Base-by-base conservation (phyloP, 2,329 filamentous ascomycete genomes). In the Tolypocladium album region DNA sequence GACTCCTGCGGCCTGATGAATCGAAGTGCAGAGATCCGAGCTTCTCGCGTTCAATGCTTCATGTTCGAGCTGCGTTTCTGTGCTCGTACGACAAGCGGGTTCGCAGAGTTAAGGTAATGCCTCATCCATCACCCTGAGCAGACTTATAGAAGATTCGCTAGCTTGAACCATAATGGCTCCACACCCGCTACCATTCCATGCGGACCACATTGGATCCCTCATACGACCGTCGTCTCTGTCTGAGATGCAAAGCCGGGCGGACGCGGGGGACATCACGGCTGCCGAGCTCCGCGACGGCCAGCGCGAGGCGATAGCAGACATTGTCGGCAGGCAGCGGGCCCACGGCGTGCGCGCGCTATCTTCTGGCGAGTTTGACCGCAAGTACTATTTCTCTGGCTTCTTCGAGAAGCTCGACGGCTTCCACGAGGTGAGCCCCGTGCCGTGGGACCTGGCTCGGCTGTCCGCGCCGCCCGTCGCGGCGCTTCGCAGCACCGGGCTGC, bases 131-230 rank as follows among this genome's bases (percentile, higher is more conserved):
- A 47, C 13, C 22, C 17, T 8, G 22, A 27, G n/a, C 43, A 12
- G 43, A 47, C 43, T n/a, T n/a, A 47, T 22, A 47, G n/a, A 15
- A 45, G 8, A 20, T 9, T 11, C 11, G 3, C 40, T 45, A 11
- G n/a, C 43, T 13, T 45, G 7, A 24, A 22, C 12, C 43, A 58
- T 38, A 60, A 71, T 71, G 68, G 56, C 67, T 40, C 24, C 50
- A 20, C 53, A 57, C 39, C 68, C 68, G 59, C 70, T 75, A 13
- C 87, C 85, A 57, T 90, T 88, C 74, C 82, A 88, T 69, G 86
- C 87, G 61, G 88, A 90, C 74, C 88, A 90, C 65, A 80, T 89
- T 62, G 88, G 88, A 57, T 89, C 87, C 17, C 78, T 90, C 39
- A 81, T 90, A 61, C 85, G 88, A 39, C 87, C 88, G 1, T 72